Percentiles rank a stretch among this genome's conserved stretches.
Evolutionary conservation across 257 asterid genomes (phyloP).

Genomic region (Cruciata laevipes): DNA sequence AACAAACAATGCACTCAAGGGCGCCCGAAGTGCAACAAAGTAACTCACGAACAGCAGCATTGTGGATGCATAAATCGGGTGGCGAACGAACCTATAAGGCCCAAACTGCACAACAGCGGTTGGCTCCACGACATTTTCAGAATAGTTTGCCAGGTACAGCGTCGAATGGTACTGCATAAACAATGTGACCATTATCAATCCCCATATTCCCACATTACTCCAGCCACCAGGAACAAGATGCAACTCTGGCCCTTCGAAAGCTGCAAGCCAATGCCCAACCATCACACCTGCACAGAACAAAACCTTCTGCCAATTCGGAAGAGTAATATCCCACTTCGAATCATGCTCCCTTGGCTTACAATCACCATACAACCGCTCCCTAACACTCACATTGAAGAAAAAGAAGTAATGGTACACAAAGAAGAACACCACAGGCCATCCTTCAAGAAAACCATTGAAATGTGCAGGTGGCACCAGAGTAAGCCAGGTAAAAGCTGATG

Average conservation of each 20-base stretch:
- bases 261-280: slow-evolving; percentile 82
- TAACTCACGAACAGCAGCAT: slow-evolving; percentile 76
- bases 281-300: slow-evolving; percentile 54
- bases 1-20: slow-evolving; percentile 47
- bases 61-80: slow-evolving; percentile 90
- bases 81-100: slow-evolving; percentile 83
- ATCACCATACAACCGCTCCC: slow-evolving; percentile 79
- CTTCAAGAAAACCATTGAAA: slow-evolving; percentile 93
- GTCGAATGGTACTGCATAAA: slow-evolving; percentile 82
- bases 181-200: slow-evolving; percentile 42
- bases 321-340: slow-evolving; percentile 62
- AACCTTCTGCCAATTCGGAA: slow-evolving; percentile 65
- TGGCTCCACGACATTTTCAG: slow-evolving; percentile 93
- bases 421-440: slow-evolving; percentile 95
- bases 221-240: slow-evolving; percentile 84
- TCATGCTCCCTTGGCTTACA: slow-evolving; percentile 60
- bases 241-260: slow-evolving; percentile 80
- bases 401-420: slow-evolving; percentile 83
- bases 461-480: slow-evolving; percentile 89
- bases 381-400: slow-evolving; percentile 57
- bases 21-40: slow-evolving; percentile 73
- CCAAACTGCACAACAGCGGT: slow-evolving; percentile 91
- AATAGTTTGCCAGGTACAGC: slow-evolving; percentile 77
- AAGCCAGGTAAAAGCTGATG: slow-evolving; percentile 83
- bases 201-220: slow-evolving; percentile 59